phyloP scores from a whole-genome alignment of 768 basidiomycete genomes.

The Amanita exitialis region DNA sequence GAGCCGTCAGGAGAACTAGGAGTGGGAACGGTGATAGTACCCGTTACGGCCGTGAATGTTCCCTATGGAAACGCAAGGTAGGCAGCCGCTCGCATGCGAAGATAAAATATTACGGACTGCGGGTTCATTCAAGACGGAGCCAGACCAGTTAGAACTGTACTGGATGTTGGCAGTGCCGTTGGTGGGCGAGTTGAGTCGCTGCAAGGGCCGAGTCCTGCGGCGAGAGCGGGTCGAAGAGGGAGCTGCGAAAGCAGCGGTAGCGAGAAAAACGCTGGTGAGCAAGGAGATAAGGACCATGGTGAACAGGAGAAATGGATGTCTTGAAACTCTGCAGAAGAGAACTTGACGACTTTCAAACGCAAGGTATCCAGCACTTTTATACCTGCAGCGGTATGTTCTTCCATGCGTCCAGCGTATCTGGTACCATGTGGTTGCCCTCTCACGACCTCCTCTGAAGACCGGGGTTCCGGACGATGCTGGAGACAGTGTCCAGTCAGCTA shows the following conservation, averaged over 20 bases:
- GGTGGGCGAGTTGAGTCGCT: neutral
- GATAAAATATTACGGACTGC: constrained; percentile 7
- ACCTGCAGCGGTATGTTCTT: too few species aligned
- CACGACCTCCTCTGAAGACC: too few species aligned
- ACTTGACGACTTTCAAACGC: too few species aligned
- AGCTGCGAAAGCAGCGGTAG: neutral
- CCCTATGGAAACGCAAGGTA: neutral
- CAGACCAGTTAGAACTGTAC: constrained; percentile 26
- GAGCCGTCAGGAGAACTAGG: constrained; percentile 17
- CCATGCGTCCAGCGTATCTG: too few species aligned
- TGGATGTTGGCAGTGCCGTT: constrained; percentile 15
- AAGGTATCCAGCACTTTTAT: too few species aligned
- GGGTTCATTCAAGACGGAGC: constrained; percentile 19
- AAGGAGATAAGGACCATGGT: neutral
- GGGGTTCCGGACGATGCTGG: too few species aligned
- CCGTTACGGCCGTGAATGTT: constrained; percentile 15
- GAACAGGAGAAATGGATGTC: neutral
- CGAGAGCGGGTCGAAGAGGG: neutral
- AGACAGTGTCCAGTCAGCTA: too few species aligned
- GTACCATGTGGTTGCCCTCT: too few species aligned
- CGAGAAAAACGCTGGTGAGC: neutral
- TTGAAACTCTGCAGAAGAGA: too few species aligned
- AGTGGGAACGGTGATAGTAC: constrained; percentile 22
- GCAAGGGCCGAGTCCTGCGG: neutral
- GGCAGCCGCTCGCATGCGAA: neutral